Conservation (phyloP, 768 basidiomycete species). For the Kwoniella europaea region DNA sequence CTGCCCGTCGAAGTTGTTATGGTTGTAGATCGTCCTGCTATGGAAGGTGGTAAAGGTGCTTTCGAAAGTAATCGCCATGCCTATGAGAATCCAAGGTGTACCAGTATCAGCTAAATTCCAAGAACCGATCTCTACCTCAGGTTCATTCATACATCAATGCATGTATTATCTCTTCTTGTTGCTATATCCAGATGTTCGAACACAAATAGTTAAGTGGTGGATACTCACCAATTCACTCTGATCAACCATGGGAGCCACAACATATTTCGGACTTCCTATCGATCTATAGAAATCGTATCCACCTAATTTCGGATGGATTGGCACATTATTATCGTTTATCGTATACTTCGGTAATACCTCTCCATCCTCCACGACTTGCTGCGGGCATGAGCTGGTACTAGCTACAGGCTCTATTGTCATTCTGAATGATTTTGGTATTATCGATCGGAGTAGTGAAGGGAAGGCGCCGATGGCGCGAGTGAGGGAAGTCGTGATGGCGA, state of each 20-base stretch:
- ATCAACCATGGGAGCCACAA: slow-evolving; percentile 99
- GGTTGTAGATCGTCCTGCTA: slow-evolving; percentile 41
- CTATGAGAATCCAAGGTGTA: slow-evolving; percentile 60
- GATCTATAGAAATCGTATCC: slow-evolving; percentile 86
- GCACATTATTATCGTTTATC: slow-evolving; percentile 7
- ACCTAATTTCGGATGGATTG: slow-evolving; percentile 44
- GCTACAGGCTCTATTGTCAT: slow-evolving; percentile 8
- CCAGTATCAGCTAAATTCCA: not conserved
- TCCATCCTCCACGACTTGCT: not conserved
- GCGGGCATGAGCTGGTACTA: not conserved
- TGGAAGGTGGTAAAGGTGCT: slow-evolving; percentile 44
- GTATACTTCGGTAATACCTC: slow-evolving; percentile 16
- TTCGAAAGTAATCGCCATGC: slow-evolving; percentile 87
- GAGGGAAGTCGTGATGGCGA: slow-evolving; percentile 7
- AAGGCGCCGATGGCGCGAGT: slow-evolving; percentile 5
- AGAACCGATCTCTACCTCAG: not conserved
- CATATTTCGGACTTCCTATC: slow-evolving; percentile 80
- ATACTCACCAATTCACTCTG: slow-evolving; percentile 87
- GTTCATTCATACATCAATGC: not conserved
- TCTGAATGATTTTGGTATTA: not conserved
- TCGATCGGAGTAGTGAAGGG: not conserved
- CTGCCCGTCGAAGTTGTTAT: slow-evolving; percentile 17
- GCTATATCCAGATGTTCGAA: no score
- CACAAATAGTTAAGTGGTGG: not conserved
- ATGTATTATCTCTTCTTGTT: not conserved